Base-by-base conservation (phyloP, 2,329 filamentous ascomycete species). In the Tolypocladium album region DNA sequence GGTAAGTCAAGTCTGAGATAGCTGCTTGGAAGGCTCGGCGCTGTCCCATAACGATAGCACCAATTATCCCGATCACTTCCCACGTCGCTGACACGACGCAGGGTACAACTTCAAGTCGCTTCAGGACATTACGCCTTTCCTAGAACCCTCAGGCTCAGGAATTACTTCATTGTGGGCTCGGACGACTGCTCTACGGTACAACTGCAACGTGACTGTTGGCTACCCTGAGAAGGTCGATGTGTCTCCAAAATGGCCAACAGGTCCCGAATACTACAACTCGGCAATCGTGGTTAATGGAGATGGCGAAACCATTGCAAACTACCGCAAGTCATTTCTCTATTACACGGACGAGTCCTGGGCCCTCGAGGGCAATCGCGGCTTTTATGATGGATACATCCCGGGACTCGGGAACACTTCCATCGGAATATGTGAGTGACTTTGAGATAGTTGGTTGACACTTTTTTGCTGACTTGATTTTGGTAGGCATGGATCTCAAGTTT, bases 91-190 rank as follows among this genome's bases (percentile, higher is more conserved):
- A 55, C 57, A n/a, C 38, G 5, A 39, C 39, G 17, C 24, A 84
- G 88, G 90, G 38, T 94, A 92, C 76, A 92, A 92, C 70, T 93
- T 92, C 75, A 80, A 82, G 50, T 88, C 86, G 0, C 71, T 90
- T 2, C 75, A 82, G 39, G 80, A 90, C 1, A 91, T 93, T 52
- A 73, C 74, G 1, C 87, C 88, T 0, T 88, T 79, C 65, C 82
- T 93, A 4, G 90, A 94, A 67, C 81, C 78, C 0, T 82, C 82
- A 0, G 80, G 82, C 6, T 77, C 82, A 0, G 90, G 90, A 0
- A 83, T 88, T 58, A 86, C 81, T 8, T 86, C 88, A 0, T 72
- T 87, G 24, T 94, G 89, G 90, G 88, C 89, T 0, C 78, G 83
- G 43, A 83, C 80, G 0, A 83, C 80, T 0, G 89, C 90, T 0